Percentiles rank a stretch among this genome's conserved stretches.
phyloP scores from a whole-genome alignment of 192 early-diverging fungal genomes.

The Diversispora epigaea region DNA sequence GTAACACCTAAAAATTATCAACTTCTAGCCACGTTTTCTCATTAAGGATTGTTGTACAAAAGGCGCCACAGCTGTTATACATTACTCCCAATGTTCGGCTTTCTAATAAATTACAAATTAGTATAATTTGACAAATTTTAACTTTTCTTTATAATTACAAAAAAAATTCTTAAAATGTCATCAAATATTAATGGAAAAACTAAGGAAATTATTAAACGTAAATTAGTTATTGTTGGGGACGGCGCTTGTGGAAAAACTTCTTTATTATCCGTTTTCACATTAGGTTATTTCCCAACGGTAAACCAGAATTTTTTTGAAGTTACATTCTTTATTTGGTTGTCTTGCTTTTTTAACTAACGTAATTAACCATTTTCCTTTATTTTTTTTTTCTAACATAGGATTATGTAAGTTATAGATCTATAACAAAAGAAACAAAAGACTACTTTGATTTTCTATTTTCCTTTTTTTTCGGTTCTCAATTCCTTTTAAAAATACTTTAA shows the following conservation, averaged over 20 bases:
- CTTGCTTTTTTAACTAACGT: neutral
- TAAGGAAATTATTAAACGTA: conserved; percentile 63
- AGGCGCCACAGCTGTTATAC: no score
- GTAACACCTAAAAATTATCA: no score
- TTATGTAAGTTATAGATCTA: conserved; percentile 20
- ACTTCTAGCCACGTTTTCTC: no score
- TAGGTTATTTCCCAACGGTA: conserved; percentile 82
- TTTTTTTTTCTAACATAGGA: neutral
- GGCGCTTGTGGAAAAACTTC: conserved; percentile 84
- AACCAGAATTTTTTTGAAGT: neutral
- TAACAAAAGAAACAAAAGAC: neutral
- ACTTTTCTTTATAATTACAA: no score
- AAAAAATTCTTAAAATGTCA: neutral
- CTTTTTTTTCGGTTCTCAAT: neutral
- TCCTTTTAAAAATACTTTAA: neutral
- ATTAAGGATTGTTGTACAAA: no score
- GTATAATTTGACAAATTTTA: no score
- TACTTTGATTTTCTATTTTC: neutral
- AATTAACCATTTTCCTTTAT: neutral
- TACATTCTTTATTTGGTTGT: neutral
- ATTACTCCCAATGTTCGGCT: no score
- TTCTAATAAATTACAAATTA: no score
- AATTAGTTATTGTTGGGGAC: conserved; percentile 88
- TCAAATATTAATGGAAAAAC: conserved; percentile 32
- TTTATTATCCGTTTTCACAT: conserved; percentile 72